Percentiles rank a stretch among this genome's conserved stretches.
These are phyloP conservation scores for Sisymbrium altissimum DNA, from an alignment of 345 rosid genomes.

Conservation along the genomic window DNA sequence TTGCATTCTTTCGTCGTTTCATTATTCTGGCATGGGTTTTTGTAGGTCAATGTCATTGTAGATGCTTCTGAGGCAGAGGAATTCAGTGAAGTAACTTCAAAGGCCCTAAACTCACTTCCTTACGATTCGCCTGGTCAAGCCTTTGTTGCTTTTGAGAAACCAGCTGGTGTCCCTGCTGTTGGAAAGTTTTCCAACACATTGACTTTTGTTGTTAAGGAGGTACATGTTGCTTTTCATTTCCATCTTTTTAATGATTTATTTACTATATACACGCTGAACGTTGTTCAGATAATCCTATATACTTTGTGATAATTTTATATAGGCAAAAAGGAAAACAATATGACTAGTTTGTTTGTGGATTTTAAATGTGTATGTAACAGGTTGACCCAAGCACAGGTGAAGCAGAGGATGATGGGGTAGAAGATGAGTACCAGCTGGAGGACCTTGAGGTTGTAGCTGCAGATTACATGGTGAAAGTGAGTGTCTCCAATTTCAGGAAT, in stretches of 20 bases:
- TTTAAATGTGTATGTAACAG: no score
- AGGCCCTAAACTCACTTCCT: slow-evolving; percentile 80
- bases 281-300: not conserved
- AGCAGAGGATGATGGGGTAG: slow-evolving; percentile 93
- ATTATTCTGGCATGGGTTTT: slow-evolving; percentile 19
- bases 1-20: slow-evolving; percentile 20
- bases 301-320: not conserved
- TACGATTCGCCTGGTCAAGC: slow-evolving; percentile 92
- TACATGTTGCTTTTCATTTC: slow-evolving; percentile 28
- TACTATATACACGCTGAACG: not conserved
- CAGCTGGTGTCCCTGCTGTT: slow-evolving; percentile 67
- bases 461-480: slow-evolving; percentile 84
- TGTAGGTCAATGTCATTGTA: slow-evolving; percentile 77
- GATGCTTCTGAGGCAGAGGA: slow-evolving; percentile 94
- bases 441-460: slow-evolving; percentile 93
- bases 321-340: not conserved
- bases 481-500: slow-evolving; percentile 89
- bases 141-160: slow-evolving; percentile 87
- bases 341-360: not conserved
- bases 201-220: slow-evolving; percentile 94
- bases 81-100: slow-evolving; percentile 60
- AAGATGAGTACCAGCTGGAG: slow-evolving; percentile 97
- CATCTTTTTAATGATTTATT: not conserved
- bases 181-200: slow-evolving; percentile 89
- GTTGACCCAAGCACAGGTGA: slow-evolving; percentile 91